Evolutionary conservation across 2,329 filamentous ascomycete species (phyloP).

Genomic region (Metarhizium brunneum): DNA sequence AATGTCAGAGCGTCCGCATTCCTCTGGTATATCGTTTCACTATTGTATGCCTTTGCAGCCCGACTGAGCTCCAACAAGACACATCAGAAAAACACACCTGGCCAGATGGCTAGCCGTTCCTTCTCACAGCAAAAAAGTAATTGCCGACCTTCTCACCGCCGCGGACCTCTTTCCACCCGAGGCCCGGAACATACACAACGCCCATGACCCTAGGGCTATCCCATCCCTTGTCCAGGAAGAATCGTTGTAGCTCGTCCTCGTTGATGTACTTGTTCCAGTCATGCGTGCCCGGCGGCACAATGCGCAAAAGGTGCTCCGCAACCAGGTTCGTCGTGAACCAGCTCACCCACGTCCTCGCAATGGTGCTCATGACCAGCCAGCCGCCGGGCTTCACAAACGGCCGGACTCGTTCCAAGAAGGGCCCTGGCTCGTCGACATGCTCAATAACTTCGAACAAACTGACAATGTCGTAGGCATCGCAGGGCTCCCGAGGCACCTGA

Average conservation of each 20-base stretch:
- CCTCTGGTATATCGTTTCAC: background rate
- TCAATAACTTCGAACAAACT: conserved; percentile 92
- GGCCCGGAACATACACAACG: conserved; percentile 78
- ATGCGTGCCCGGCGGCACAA: conserved; percentile 89
- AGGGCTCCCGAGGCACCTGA: conserved; percentile 24
- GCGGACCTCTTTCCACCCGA: conserved; percentile 78
- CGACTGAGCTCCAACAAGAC: too few species aligned
- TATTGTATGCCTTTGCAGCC: too few species aligned
- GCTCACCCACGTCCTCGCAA: conserved; percentile 78
- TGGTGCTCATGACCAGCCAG: conserved; percentile 88
- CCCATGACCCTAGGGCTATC: conserved; percentile 58
- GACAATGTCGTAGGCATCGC: conserved; percentile 63
- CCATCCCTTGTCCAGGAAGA: conserved; percentile 50
- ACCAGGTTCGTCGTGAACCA: conserved; percentile 90
- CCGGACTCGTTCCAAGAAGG: conserved; percentile 63
- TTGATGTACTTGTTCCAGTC: conserved; percentile 97
- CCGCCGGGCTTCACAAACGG: conserved; percentile 80
- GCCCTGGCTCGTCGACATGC: conserved; percentile 68
- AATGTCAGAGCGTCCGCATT: background rate
- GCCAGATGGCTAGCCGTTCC: conserved; percentile 7
- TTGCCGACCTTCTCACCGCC: conserved; percentile 85
- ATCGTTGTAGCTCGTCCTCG: conserved; percentile 59
- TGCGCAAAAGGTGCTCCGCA: conserved; percentile 77
- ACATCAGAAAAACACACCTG: conserved; percentile 5
- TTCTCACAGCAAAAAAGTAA: conserved; percentile 83